These are phyloP conservation scores for Mycena olivaceomarginata DNA, from an alignment of 768 basidiomycete species.

Conservation along the genomic window DNA sequence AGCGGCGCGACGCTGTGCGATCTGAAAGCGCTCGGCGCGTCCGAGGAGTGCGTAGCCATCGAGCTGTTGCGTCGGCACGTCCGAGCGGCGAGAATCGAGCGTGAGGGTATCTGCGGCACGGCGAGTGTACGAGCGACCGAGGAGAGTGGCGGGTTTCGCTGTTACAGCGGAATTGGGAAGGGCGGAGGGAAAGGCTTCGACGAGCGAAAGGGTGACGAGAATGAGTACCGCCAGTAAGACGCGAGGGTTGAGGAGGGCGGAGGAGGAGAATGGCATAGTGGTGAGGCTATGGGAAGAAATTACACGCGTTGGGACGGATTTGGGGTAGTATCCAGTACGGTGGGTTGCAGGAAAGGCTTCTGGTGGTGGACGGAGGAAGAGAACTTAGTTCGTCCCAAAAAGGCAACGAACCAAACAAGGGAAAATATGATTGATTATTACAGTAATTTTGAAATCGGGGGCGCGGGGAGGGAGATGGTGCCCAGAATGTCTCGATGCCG, in stretches of 20 bases:
- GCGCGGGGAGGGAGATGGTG: too few relatives aligned
- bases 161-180: slow-evolving; percentile 53
- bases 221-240: slow-evolving; percentile 56
- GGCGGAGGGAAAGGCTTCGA: slow-evolving; percentile 57
- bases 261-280: slow-evolving; percentile 49
- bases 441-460: not conserved
- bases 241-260: slow-evolving; percentile 53
- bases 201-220: slow-evolving; percentile 56
- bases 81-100: slow-evolving; percentile 4
- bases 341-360: slow-evolving; percentile 5
- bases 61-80: slow-evolving; percentile 6
- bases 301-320: slow-evolving; percentile 15
- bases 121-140: slow-evolving; percentile 47
- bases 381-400: slow-evolving; percentile 1
- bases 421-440: slow-evolving; percentile 10
- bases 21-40: slow-evolving; percentile 34
- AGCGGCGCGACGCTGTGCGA: slow-evolving; percentile 13
- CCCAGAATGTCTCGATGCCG: too few relatives aligned
- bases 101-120: slow-evolving; percentile 19
- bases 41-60: slow-evolving; percentile 27
- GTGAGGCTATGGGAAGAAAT: slow-evolving; percentile 59
- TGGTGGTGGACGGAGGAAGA: slow-evolving; percentile 17
- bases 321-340: not conserved
- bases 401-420: slow-evolving; percentile 20
- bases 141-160: slow-evolving; percentile 49